Conservation (phyloP, 192 early-diverging fungal species). For the Linnemannia hyalina region DNA sequence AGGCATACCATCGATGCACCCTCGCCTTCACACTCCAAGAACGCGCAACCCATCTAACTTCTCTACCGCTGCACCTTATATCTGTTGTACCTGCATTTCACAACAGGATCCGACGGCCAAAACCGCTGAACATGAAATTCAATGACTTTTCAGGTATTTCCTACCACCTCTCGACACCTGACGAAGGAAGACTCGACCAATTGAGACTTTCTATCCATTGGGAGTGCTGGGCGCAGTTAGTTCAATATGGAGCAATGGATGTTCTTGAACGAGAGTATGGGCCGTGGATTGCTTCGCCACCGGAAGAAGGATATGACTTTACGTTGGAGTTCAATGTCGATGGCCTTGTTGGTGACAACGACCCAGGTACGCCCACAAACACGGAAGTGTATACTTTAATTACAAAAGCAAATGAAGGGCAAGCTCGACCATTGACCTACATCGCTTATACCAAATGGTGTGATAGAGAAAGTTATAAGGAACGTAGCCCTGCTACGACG, state of each 20-base stretch:
- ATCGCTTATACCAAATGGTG: not conserved
- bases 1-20: not conserved
- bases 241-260: not conserved
- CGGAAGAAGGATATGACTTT: not conserved
- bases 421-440: not conserved
- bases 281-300: not conserved
- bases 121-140: not conserved
- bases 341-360: not conserved
- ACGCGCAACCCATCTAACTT: not conserved
- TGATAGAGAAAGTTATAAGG: not conserved
- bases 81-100: no score
- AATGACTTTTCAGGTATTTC: constrained; percentile 1
- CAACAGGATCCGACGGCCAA: not conserved
- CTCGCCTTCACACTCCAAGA: not conserved
- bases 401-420: not conserved
- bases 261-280: not conserved
- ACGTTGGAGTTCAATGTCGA: not conserved
- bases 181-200: not conserved
- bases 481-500: not conserved
- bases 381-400: not conserved
- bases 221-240: not conserved
- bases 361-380: not conserved
- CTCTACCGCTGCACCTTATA: no score
- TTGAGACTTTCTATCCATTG: not conserved
- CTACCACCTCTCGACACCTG: not conserved